Evolutionary conservation across 768 basidiomycete species (phyloP), one percentile per base, ranked within the genome.

Genomic region (Agaricus subrufescens): DNA sequence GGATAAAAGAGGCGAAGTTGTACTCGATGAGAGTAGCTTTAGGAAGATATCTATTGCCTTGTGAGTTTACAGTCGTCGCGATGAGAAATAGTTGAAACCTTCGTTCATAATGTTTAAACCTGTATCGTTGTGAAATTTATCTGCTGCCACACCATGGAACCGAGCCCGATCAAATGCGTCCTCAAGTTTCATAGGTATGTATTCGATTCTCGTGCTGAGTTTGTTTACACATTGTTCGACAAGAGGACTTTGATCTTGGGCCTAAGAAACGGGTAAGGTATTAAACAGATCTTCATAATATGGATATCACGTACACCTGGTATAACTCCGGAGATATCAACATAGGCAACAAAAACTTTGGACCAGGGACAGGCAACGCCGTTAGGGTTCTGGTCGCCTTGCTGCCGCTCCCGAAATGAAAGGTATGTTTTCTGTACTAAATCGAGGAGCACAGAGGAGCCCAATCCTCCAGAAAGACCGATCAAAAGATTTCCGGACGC

Each of bases 381-480:
- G 80, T 14, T 66, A 66, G 29, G 82, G 81, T 47, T 75, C 81
- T 40, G 67, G 66, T 54, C 76, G 70, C 91, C 89, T 89, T 27
- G 11, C 56, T 59, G 46, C 54, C 49, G 31, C 10, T 56, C 55
- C 4, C 61, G 62, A 2, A 69, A 62, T 11, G 73, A 62, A 53
- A 87, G 81, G 65, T 88, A 89, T 19, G 75, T 78, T 61, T 75
- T 75, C 27, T 82, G 73, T 1, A 91, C 74, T 23, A 91, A 71
- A 65, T 92, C 86, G 14, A 91, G 73, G 10, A 92, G 73, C 1
- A 89, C 76, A 0, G 85, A 83, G 0, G 91, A 90, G 3, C 87
- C 85, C 1, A 90, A 74, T 2, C 91, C 90, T 7, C 91, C 91
- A n/a, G 90, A 91, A 57, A 85, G 82, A 1, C 78, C 90, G 15